Conservation (phyloP, 2,329 filamentous ascomycete genomes). For the Apiospora sp. region DNA sequence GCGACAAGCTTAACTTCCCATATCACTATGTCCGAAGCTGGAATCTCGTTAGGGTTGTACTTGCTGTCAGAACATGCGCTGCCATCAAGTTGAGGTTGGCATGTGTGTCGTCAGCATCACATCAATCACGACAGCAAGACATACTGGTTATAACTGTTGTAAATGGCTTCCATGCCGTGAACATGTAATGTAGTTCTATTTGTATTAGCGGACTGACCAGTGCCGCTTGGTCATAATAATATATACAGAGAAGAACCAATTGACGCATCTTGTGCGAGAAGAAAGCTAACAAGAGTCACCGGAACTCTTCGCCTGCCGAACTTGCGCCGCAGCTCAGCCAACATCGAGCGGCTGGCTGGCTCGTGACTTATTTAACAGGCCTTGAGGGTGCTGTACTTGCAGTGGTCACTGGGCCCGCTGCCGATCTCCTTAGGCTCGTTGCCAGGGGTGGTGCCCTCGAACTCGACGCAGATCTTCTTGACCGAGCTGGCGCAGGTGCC, state of each 20-base stretch:
- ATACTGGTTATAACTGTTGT: not conserved
- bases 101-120: not conserved
- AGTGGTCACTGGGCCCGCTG: conserved; percentile 32
- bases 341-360: not conserved
- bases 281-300: not conserved
- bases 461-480: conserved; percentile 35
- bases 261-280: not conserved
- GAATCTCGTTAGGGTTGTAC: too few relatives aligned
- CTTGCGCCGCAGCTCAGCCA: not conserved
- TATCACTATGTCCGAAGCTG: not conserved
- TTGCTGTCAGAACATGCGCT: too few relatives aligned
- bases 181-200: not conserved
- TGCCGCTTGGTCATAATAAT: not conserved
- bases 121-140: not conserved
- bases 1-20: not conserved
- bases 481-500: conserved; percentile 33
- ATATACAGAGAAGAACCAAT: conserved; percentile 14
- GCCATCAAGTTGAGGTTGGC: not conserved
- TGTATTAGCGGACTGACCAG: not conserved
- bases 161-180: not conserved
- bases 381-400: conserved; percentile 31
- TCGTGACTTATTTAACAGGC: conserved; percentile 21
- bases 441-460: conserved; percentile 33
- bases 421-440: conserved; percentile 35
- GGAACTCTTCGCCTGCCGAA: not conserved